Base-by-base conservation (phyloP, 495 filamentous ascomycete genomes). In the Penicillium odoratum region DNA sequence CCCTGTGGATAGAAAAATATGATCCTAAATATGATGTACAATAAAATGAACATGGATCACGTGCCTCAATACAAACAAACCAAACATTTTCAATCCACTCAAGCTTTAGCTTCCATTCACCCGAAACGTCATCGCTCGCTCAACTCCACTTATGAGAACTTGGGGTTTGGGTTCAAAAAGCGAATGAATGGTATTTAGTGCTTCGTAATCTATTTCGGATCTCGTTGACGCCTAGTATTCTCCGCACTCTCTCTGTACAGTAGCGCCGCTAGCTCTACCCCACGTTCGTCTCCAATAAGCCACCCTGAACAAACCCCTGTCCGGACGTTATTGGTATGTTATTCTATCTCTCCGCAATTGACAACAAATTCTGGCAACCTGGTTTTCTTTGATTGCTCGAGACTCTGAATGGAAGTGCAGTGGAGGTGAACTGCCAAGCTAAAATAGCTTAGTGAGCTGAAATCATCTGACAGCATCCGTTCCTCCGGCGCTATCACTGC, bases 391-490 rank as follows among this genome's bases (percentile, higher is more conserved):
- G 9, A 36, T 36, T 9, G 3, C 33, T 36, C 13, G 33, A 36
- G 9, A 8, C 4, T 36, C 33, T 4, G 21, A 21, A 21, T 21
- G 21, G 21, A 21, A 21, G 9, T 36, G 7, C 33, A 9, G 33
- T 56, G 8, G 7, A 42, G 33, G 45, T 4, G 45, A 16, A 40
- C 15, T 18, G 45, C 33, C 31, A 40, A 36, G 29, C 26, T 45
- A 25, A 8, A 16, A n/a, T 16, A n/a, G n/a, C 48, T 50, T 15
- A 38, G 52, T 59, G 49, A 54, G 55, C 51, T 57, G 56, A 56
- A 56, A 57, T 62, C 59, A 60, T 62, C 64, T 66, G 48, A 59
- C 62, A 58, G 57, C 57, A 59, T 76, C 74, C 74, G 72, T 75
- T 76, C 65, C 70, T 61, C 74, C 74, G 74, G 67, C 59, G 59